Conservation (phyloP, 768 basidiomycete species). For the Pulveroboletus sp. region DNA sequence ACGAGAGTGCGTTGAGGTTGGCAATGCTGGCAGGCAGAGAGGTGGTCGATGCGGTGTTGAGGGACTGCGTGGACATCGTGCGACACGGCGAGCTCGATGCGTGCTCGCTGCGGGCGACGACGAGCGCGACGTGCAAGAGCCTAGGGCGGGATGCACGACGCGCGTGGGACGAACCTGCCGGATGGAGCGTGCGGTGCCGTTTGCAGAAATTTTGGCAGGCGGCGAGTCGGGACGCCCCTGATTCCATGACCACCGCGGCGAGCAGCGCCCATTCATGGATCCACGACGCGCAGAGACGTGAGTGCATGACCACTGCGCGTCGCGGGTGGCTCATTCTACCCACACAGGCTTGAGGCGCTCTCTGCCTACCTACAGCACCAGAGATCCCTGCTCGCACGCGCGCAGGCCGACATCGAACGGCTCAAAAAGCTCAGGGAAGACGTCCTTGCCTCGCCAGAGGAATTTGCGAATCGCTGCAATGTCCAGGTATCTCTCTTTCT, state of each 20-base stretch:
- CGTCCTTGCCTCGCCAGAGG: slow-evolving; percentile 33
- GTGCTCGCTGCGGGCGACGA: slow-evolving; percentile 29
- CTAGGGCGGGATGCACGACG: slow-evolving; percentile 9
- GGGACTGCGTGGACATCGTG: slow-evolving; percentile 27
- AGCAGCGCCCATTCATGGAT: slow-evolving; percentile 25
- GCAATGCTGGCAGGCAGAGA: slow-evolving; percentile 33
- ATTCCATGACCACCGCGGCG: slow-evolving; percentile 34
- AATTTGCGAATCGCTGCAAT: slow-evolving; percentile 31
- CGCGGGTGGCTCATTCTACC: neutral
- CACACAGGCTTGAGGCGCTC: slow-evolving; percentile 50
- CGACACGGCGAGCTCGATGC: slow-evolving; percentile 18
- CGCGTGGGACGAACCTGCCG: slow-evolving; percentile 24
- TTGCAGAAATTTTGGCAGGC: slow-evolving; percentile 24
- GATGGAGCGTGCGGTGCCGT: slow-evolving; percentile 5
- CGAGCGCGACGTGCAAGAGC: slow-evolving; percentile 18
- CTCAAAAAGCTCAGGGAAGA: slow-evolving; percentile 45
- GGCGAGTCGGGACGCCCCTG: slow-evolving; percentile 13
- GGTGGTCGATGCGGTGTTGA: slow-evolving; percentile 33
- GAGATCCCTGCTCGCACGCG: slow-evolving; percentile 52
- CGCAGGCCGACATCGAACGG: slow-evolving; percentile 58
- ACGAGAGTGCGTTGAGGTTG: slow-evolving; percentile 30
- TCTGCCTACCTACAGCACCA: slow-evolving; percentile 62
- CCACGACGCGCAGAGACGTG: slow-evolving; percentile 35
- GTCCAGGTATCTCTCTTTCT: slow-evolving; percentile 32
- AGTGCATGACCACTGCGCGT: slow-evolving; percentile 1